Base-by-base conservation (phyloP, 2,329 filamentous ascomycete species). In the Capronia epimyces region DNA sequence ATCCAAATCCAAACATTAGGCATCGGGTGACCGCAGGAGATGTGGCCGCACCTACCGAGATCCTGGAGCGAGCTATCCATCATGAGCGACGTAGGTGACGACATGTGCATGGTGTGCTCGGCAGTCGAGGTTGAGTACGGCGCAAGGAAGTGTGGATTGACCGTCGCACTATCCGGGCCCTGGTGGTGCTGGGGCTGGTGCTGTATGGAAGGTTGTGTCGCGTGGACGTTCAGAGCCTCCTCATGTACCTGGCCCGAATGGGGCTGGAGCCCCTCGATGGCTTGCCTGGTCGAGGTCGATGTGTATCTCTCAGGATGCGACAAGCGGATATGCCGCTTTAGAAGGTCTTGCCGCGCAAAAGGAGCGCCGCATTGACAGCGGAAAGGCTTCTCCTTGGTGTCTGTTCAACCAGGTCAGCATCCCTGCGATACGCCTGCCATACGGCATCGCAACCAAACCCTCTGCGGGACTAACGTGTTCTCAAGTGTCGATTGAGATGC, bases 351-450 rank as follows among this genome's bases (percentile, higher is more conserved):
- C 31, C 42, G 12, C 3, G 24, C 42, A 44, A 44, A 44, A 3
- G 42, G 27, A 31, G 24, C 27, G 55, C 67, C 69, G 47, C 65
- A 61, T 31, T 61, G 52, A 52, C 68, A 70, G 27, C 60, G 54
- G 57, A 69, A 70, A 7, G 68, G 68, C 56, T 69, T 70, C 46
- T 69, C 63, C 20, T 68, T 66, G 36, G 66, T 69, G 53, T 70
- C 43, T 45, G 29, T 12, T 27, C 22, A 20, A 16, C 24, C 20
- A 43, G 27, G 21, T 25, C 20, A 43, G 21, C 8, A 27, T n/a
- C n/a, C n/a, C n/a, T n/a, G n/a, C n/a, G n/a, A n/a, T n/a, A n/a
- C n/a, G n/a, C n/a, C n/a, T n/a, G n/a, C n/a, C n/a, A 32, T n/a
- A 12, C 29, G 3, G 29, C 3, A 9, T n/a, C 7, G 13, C 12